Percentiles rank a stretch among this genome's conserved stretches.
Evolutionary conservation across 768 basidiomycete genomes (phyloP).

Genomic region (Botryobasidium botryosum): DNA sequence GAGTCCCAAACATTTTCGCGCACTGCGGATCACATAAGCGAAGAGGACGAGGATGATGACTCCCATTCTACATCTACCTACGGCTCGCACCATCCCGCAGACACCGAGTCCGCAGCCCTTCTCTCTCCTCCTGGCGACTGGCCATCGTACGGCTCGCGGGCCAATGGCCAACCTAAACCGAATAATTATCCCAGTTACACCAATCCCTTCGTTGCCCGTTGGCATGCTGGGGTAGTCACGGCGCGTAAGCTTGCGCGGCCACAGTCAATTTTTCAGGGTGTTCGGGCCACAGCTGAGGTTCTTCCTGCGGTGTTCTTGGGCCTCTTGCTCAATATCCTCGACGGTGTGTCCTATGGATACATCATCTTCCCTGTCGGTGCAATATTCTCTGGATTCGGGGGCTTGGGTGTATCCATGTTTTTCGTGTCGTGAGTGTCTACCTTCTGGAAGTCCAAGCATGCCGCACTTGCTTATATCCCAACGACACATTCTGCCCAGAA

Average conservation of each 20-base stretch:
- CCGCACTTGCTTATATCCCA: constrained; percentile 1
- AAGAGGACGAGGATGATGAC: too few species aligned
- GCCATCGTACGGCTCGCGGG: too few species aligned
- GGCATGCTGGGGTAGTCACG: too few species aligned
- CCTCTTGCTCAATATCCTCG: constrained; percentile 72
- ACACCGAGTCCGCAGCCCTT: too few species aligned
- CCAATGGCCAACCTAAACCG: constrained; percentile 7
- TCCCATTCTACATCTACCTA: too few species aligned
- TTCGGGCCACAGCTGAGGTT: constrained; percentile 15
- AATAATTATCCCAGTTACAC: constrained; percentile 2
- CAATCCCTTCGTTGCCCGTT: too few species aligned
- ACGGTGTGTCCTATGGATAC: constrained; percentile 95
- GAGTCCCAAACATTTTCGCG: too few species aligned
- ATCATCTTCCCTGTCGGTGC: constrained; percentile 81
- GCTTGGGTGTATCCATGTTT: constrained; percentile 90
- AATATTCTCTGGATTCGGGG: constrained; percentile 64
- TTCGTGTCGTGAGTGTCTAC: constrained; percentile 54
- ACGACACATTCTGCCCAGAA: constrained; percentile 24
- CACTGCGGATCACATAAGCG: too few species aligned
- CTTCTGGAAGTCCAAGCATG: neutral
- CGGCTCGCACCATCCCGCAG: too few species aligned
- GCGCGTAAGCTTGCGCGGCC: too few species aligned
- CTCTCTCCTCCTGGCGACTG: too few species aligned
- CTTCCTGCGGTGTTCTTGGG: constrained; percentile 81
- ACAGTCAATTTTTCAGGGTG: constrained; percentile 18